Base-by-base conservation (phyloP, 1,284 basidiomycete genomes). In the Cutaneotrichosporon sp. region DNA sequence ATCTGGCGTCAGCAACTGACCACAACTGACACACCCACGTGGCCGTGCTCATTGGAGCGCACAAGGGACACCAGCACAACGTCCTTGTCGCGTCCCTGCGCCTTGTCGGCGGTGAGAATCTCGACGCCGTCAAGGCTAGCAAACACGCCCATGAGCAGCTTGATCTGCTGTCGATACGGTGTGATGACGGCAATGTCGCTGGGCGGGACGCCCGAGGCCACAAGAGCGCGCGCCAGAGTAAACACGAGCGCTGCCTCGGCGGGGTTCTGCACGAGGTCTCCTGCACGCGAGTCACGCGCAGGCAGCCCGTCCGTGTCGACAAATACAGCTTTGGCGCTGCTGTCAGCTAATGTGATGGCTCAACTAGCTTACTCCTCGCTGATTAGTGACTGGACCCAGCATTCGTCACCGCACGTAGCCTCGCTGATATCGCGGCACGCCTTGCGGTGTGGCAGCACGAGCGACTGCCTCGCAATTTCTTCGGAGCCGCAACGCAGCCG, bases 71-170 rank as follows among this genome's bases (percentile, higher is more conserved):
- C 87, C 60, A 99, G 79, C 56, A 98, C 85, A 65, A 88, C 91
- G 46, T 92, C 89, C 73, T 98, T 98, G 76, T 99, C 96, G 42
- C 96, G 79, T 0, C 96, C 96, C 74, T 98, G 94, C 71, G 88
- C 90, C 51, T 85, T 86, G 76, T 98, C 96, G 4, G 93, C 94
- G 0, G 94, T 98, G 52, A 97, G 77, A 49, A 96, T 83, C 70
- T 98, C 96, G 22, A 99, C 78, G 2, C 77, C 79, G 8, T 63
- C 57, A 42, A 68, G 17, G 3, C 18, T 21, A 17, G 17, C 13
- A 73, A 61, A 90, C 67, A 53, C 84, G 64, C 64, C 84, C 75
- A 5, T 81, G 77, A 55, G 92, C 0, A 93, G 79, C 75, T 97
- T 96, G 77, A 93, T 85, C 70, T 99, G 96, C 65, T 97, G 93